Base-by-base conservation (phyloP, 2,329 filamentous ascomycete species). In the Penicillium brasilianum region DNA sequence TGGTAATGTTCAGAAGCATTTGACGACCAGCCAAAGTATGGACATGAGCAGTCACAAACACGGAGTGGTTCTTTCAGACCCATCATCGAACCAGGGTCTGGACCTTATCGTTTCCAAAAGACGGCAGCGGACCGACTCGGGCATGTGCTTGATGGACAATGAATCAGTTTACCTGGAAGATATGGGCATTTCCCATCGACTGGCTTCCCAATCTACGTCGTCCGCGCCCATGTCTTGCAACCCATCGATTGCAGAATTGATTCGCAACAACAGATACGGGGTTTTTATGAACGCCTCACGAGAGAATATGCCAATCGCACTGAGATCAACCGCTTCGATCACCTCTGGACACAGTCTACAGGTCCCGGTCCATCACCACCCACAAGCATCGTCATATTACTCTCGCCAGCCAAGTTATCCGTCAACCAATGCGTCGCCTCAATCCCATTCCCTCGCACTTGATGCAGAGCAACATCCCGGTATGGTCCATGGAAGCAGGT, bases 131-230 rank as follows among this genome's bases (percentile, higher is more conserved):
- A 59, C 61, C 10, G 53, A 39, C 25, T 60, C 64, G 34, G 46
- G 36, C 28, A 58, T 61, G 18, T 60, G 66, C n/a, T 32, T 56
- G 30, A 52, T 63, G 2, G 71, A 71, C 46, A 41, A 51, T 14
- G 64, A 61, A 25, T 67, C 71, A 14, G 55, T 74, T 39, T 69
- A 74, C 39, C 61, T 75, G 18, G 65, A 58, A 25, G 72, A 73
- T 16, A 61, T 76, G 57, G 67, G 70, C 37, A 75, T 76, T 41
- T 68, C 73, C 2, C 64, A 68, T 32, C 63, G 63, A 39, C 66
- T 75, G 8, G 69, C 66, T 7, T 71, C 69, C 11, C 61, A 66
- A 22, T 66, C 65, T 16, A 60, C 66, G 13, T 68, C 69, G 11
- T 68, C 73, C 39, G 63, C 50, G 2, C 37, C 64, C 14, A 46